Evolutionary conservation across 257 asterid genomes (phyloP), one percentile per base, ranked within the genome.

Genomic region (Scutellaria minor): DNA sequence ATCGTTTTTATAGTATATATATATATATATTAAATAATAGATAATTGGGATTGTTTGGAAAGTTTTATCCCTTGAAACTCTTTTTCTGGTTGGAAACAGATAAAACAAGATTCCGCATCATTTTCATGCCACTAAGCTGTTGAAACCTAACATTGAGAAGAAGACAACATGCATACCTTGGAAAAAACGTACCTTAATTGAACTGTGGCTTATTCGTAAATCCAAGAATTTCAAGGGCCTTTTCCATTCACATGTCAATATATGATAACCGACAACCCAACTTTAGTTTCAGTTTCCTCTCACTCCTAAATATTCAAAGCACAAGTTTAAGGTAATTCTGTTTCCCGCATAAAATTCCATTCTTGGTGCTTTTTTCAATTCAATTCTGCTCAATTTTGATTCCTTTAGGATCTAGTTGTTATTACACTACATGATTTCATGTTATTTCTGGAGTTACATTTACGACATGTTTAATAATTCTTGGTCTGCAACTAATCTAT

Each of bases 181-280:
- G 4, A 31, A 31, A 31, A 31, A 31, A 18, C 18, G 41, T 56
- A 10, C 44, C 6, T 48, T 27, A 59, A 12, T 5, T 39, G 45
- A 59, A 48, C 18, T 3, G 10, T 40, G 70, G 79, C 54, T 22
- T 24, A 8, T 39, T 60, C n/a, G 77, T 73, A 41, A 73, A 12
- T 41, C 55, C 44, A 44, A 22, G 5, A 22, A 22, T 5, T 12
- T 13, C 37, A 22, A 14, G 12, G 60, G 77, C 54, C 45, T 3
- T 50, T 66, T 66, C 48, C 68, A 13, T 15, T 47, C 22, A 1
- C 9, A 64, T 15, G 42, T 24, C 40, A 42, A 20, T 53, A 37
- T 58, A 52, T 39, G 10, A 55, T 3, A 40, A 66, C 68, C 10
- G 46, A 18, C 12, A 24, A 24, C 2, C 27, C 27, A 24, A 24